These are phyloP conservation scores for Nicotiana sylvestris DNA, from an alignment of 257 asterid genomes.

Conservation along the genomic window DNA sequence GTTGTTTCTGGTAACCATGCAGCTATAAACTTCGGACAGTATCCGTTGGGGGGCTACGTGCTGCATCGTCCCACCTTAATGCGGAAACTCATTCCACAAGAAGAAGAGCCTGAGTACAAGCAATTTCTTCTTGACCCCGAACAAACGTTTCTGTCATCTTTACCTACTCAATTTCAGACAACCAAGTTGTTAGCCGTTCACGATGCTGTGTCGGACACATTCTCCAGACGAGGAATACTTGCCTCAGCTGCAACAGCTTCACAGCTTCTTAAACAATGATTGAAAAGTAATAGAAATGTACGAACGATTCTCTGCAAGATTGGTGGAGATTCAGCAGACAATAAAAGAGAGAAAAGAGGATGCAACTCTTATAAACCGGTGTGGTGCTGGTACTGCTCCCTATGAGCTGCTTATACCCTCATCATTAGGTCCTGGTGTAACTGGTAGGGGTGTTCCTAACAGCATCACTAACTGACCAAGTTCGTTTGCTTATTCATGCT, in stretches of 20 bases:
- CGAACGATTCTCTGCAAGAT: neutral
- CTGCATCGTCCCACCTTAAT: constrained; percentile 6
- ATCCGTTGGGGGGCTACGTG: constrained; percentile 1
- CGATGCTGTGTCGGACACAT: neutral
- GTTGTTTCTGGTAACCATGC: constrained; percentile 16
- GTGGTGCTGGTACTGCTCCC: constrained; percentile 9
- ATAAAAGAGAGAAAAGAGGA: constrained; percentile 3
- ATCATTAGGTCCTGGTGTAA: constrained; percentile 13
- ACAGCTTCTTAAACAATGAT: neutral
- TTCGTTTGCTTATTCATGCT: neutral
- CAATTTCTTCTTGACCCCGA: constrained; percentile 3
- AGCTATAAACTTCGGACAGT: constrained; percentile 18
- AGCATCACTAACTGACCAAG: constrained; percentile 5
- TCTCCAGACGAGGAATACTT: constrained; percentile 15
- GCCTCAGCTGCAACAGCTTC: neutral
- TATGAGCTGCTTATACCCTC: constrained; percentile 17
- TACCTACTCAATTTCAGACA: constrained; percentile 1
- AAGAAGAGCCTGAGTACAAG: constrained; percentile 1
- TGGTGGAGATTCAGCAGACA: neutral
- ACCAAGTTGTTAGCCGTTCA: constrained; percentile 11
- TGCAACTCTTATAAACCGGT: constrained; percentile 9
- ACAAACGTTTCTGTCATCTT: neutral
- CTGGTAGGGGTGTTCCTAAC: constrained; percentile 17
- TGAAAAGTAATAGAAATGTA: neutral
- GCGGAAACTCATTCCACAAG: constrained; percentile 11